Evolutionary conservation across 805 yeast genomes (phyloP).

Genomic region (Candida nonsorbophila): DNA sequence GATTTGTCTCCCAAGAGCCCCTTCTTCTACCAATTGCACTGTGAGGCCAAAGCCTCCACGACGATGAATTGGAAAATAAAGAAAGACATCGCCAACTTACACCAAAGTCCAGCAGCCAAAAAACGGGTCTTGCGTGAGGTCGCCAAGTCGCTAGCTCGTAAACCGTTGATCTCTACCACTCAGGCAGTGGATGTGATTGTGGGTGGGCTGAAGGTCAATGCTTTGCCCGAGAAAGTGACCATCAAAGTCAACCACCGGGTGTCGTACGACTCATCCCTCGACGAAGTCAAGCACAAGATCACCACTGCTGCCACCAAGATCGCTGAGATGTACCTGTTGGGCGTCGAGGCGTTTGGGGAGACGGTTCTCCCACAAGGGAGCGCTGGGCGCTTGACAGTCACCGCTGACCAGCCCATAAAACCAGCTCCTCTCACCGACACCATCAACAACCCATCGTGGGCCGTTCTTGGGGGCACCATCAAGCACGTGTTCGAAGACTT

Average conservation of each 20-base stretch:
- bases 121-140: constrained; percentile 19
- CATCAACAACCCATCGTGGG: constrained; percentile 31
- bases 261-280: constrained; percentile 24
- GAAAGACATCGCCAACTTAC: constrained; percentile 4
- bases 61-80: constrained; percentile 13
- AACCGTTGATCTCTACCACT: constrained; percentile 29
- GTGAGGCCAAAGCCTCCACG: constrained; percentile 41
- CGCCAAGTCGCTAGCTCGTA: constrained; percentile 13
- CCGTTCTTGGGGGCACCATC: constrained; percentile 36
- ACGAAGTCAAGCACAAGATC: constrained; percentile 17
- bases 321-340: constrained; percentile 21
- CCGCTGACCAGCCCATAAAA: constrained; percentile 18
- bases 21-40: constrained; percentile 49
- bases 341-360: constrained; percentile 30
- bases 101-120: constrained; percentile 16
- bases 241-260: constrained; percentile 32
- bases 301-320: constrained; percentile 16
- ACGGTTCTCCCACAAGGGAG: constrained; percentile 14
- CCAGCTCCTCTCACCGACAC: constrained; percentile 46
- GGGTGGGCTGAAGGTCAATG: constrained; percentile 39
- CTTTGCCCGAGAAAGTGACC: constrained; percentile 32
- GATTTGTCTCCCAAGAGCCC: constrained; percentile 53
- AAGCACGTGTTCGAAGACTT: constrained; percentile 45
- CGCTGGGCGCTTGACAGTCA: constrained; percentile 10
- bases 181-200: constrained; percentile 31